Evolutionary conservation across 2,329 filamentous ascomycete species (phyloP).

Genomic region (Colletotrichum chlorophyti): DNA sequence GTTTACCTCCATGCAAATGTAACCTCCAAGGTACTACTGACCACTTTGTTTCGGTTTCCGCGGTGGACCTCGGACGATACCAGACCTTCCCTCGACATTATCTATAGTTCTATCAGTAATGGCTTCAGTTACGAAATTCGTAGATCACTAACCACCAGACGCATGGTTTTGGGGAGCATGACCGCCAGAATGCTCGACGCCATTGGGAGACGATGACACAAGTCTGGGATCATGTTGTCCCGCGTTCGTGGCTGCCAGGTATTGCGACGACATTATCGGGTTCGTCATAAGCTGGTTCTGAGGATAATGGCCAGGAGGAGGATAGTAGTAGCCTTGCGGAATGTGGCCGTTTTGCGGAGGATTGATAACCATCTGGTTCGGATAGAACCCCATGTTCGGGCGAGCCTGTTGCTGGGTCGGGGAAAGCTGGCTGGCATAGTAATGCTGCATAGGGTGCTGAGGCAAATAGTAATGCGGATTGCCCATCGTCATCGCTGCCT

Average conservation of each 20-base stretch:
- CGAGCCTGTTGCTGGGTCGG: constrained; percentile 42
- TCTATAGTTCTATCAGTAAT: constrained; percentile 1
- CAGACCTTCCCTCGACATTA: constrained; percentile 40
- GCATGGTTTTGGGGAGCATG: background rate
- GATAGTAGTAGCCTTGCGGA: constrained; percentile 52
- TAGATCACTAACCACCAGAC: background rate
- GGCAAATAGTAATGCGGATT: constrained; percentile 55
- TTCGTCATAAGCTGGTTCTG: constrained; percentile 41
- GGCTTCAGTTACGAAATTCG: too few species aligned
- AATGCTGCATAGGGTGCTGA: constrained; percentile 50
- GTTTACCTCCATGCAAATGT: constrained; percentile 17
- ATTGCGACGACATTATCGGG: constrained; percentile 44
- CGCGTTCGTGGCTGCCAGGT: constrained; percentile 34
- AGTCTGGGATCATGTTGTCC: constrained; percentile 36
- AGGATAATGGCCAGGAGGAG: constrained; percentile 44
- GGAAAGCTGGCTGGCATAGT: constrained; percentile 48
- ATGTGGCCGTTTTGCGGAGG: constrained; percentile 43
- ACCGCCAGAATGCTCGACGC: constrained; percentile 19
- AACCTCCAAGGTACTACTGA: constrained; percentile 42
- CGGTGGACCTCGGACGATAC: constrained; percentile 59
- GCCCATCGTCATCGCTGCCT: constrained; percentile 44
- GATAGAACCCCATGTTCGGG: constrained; percentile 51
- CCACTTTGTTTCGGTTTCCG: constrained; percentile 67
- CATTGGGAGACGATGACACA: constrained; percentile 28
- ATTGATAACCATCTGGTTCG: constrained; percentile 50